Percentiles rank a stretch among this genome's conserved stretches.
phyloP scores from a whole-genome alignment of 495 filamentous ascomycete species.

The Pseudevernia furfuracea region DNA sequence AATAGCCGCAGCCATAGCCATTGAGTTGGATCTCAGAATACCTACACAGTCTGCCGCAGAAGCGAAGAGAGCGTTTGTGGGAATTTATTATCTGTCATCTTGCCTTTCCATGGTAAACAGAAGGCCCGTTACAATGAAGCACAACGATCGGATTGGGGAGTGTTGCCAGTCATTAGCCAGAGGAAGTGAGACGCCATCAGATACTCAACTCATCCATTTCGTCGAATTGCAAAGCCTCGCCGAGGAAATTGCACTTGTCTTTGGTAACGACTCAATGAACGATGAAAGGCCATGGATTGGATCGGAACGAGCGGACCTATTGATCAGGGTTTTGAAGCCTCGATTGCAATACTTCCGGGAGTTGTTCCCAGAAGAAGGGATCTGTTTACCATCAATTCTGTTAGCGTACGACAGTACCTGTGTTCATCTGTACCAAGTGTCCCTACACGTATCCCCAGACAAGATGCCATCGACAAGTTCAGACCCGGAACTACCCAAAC shows the following conservation, averaged over 20 bases:
- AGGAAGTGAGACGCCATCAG: neutral
- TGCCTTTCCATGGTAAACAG: slow-evolving; percentile 12
- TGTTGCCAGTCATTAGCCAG: slow-evolving; percentile 3
- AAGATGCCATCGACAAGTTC: neutral
- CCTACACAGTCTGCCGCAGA: slow-evolving; percentile 8
- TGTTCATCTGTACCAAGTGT: slow-evolving; percentile 14
- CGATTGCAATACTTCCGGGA: slow-evolving; percentile 3
- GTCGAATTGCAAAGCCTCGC: slow-evolving; percentile 1
- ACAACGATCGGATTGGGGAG: slow-evolving; percentile 1
- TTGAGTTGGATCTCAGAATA: slow-evolving; percentile 20
- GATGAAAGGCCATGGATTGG: neutral
- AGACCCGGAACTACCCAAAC: neutral
- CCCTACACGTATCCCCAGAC: neutral
- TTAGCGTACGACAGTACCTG: slow-evolving; percentile 6
- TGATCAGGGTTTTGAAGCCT: slow-evolving; percentile 6
- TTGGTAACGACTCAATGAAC: slow-evolving; percentile 7
- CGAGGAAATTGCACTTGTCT: slow-evolving; percentile 14
- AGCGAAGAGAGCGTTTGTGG: neutral
- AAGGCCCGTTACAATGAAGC: slow-evolving; percentile 12
- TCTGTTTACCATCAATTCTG: neutral
- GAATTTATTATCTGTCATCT: slow-evolving; percentile 4
- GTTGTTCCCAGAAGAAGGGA: neutral
- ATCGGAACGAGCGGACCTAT: neutral
- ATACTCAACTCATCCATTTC: slow-evolving; percentile 8
- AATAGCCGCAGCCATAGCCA: slow-evolving; percentile 25